Percentiles rank a stretch among this genome's conserved stretches.
Conservation (phyloP, 2,329 filamentous ascomycete species). For the Phyllosticta citriasiana region DNA sequence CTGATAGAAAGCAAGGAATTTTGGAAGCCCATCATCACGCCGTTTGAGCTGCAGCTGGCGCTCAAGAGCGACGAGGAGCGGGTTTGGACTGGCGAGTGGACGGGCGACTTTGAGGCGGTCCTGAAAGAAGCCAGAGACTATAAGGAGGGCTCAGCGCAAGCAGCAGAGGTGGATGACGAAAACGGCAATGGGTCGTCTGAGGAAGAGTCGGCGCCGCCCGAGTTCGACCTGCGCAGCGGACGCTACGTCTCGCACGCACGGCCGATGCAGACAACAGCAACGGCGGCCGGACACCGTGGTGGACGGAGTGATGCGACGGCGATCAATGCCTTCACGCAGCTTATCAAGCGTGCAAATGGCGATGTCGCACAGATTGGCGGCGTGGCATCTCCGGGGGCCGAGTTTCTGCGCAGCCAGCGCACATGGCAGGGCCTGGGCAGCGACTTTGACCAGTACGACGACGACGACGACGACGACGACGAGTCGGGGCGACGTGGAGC, state of each 20-base stretch:
- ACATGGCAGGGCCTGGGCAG: constrained; percentile 90
- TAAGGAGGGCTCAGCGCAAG: constrained; percentile 12
- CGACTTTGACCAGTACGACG: constrained; percentile 64
- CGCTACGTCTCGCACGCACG: constrained; percentile 69
- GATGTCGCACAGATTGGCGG: constrained; percentile 76
- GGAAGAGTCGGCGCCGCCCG: constrained; percentile 60
- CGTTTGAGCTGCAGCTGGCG: constrained; percentile 78
- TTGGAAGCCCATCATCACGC: constrained; percentile 84
- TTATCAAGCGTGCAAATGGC: constrained; percentile 56
- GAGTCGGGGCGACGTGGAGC: constrained; percentile 49
- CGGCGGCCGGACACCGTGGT: constrained; percentile 9
- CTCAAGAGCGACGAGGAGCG: constrained; percentile 65
- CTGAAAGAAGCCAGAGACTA: constrained; percentile 30
- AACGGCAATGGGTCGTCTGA: constrained; percentile 51
- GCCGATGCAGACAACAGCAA: constrained; percentile 45
- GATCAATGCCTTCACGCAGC: constrained; percentile 11
- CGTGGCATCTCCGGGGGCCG: constrained; percentile 80
- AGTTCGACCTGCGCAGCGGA: constrained; percentile 87
- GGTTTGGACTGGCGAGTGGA: constrained; percentile 82
- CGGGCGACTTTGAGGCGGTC: constrained; percentile 70
- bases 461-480: constrained; percentile 38
- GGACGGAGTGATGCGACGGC: constrained; percentile 10
- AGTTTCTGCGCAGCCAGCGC: constrained; percentile 69
- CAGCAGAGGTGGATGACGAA: constrained; percentile 20
- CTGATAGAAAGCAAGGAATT: constrained; percentile 83